phyloP scores from a whole-genome alignment of 257 asterid species.

The Fraxinus cuspidata region DNA sequence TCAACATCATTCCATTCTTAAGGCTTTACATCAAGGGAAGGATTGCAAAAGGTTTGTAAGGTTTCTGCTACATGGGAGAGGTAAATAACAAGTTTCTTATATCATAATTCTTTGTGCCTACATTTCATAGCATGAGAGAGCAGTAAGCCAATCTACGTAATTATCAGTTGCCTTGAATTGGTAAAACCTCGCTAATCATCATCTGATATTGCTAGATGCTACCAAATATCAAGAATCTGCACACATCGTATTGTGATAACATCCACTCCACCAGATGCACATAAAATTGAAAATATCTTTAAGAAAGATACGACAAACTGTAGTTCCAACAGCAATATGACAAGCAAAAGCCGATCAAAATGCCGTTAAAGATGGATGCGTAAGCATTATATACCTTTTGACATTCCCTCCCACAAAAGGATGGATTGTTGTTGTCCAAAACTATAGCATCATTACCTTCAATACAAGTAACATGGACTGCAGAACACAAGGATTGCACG shows the following conservation, averaged over 20 bases:
- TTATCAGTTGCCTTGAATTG: background rate
- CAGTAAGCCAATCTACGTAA: background rate
- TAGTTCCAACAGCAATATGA: background rate
- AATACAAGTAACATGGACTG: conserved; percentile 76
- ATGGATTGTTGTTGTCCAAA: conserved; percentile 36
- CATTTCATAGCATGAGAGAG: background rate
- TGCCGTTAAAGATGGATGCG: background rate
- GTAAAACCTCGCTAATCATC: background rate
- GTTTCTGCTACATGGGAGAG: conserved; percentile 18
- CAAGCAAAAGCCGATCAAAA: conserved; percentile 4
- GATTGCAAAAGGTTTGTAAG: conserved; percentile 1
- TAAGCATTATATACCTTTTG: conserved; percentile 50
- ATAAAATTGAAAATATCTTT: background rate
- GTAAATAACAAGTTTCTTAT: conserved; percentile 18
- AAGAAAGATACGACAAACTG: background rate
- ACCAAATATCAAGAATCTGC: background rate
- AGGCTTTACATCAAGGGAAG: background rate
- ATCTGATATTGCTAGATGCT: background rate
- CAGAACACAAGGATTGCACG: conserved; percentile 29
- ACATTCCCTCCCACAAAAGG: conserved; percentile 83
- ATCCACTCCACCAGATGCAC: background rate
- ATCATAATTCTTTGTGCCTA: background rate
- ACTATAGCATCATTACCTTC: conserved; percentile 41
- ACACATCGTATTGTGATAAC: background rate
- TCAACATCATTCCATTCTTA: background rate